Conservation (phyloP, 1,284 basidiomycete species). For the Inonotus obliquus region DNA sequence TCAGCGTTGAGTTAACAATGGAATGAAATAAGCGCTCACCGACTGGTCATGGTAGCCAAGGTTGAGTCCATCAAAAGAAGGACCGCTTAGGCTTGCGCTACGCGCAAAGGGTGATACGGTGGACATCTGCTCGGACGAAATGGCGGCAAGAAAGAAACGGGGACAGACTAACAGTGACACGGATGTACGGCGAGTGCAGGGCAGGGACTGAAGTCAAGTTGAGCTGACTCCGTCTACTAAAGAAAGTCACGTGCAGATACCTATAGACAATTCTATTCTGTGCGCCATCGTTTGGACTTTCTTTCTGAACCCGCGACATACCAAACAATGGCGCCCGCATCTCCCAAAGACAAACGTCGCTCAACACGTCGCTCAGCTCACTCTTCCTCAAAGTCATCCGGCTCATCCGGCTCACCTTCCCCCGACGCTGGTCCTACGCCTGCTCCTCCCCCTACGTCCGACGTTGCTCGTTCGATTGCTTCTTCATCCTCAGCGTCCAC, state of each 20-base stretch:
- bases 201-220: background rate
- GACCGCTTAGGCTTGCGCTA: constrained; percentile 11
- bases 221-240: background rate
- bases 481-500: constrained; percentile 41
- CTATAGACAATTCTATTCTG: background rate
- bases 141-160: background rate
- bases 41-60: constrained; percentile 13
- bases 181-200: too few species aligned
- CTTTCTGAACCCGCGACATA: background rate
- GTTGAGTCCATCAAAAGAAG: constrained; percentile 3
- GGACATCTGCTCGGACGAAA: background rate
- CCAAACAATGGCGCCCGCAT: constrained; percentile 37
- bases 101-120: constrained; percentile 19
- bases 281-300: background rate
- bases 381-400: constrained; percentile 57
- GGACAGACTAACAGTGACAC: background rate
- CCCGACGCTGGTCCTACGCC: constrained; percentile 43
- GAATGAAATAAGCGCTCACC: constrained; percentile 6
- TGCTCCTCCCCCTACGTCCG: constrained; percentile 10
- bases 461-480: constrained; percentile 27
- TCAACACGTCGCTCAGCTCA: constrained; percentile 67
- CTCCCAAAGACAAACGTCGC: constrained; percentile 69
- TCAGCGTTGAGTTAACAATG: background rate
- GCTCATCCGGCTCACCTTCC: constrained; percentile 69
- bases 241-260: constrained; percentile 6